A percentile compares a stretch with the other conserved stretches of the same genome.
These are phyloP conservation scores for Didymella arachidicola DNA, from an alignment of 2,329 filamentous ascomycete genomes.

Conservation along the genomic window DNA sequence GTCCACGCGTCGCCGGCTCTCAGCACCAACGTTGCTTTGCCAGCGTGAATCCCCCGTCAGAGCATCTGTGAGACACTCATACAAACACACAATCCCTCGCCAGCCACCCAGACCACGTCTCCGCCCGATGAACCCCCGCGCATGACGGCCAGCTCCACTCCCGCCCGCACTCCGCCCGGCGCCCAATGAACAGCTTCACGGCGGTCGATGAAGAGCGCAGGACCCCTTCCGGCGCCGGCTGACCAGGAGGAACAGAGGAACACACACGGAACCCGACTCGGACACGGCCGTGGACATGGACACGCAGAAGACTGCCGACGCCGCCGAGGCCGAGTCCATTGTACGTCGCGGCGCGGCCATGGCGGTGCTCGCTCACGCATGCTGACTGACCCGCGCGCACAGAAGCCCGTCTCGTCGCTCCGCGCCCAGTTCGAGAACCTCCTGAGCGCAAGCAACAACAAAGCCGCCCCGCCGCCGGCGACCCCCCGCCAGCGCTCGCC, in stretches of 20 bases:
- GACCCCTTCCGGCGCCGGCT: slow-evolving; percentile 45
- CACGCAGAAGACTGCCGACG: slow-evolving; percentile 55
- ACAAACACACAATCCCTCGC: background rate
- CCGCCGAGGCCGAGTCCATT: slow-evolving; percentile 77
- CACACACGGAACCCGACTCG: slow-evolving; percentile 38
- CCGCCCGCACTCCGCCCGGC: slow-evolving; percentile 28
- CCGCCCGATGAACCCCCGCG: slow-evolving; percentile 10
- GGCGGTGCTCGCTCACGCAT: slow-evolving; percentile 8
- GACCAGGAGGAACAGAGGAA: slow-evolving; percentile 36
- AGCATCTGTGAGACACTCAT: too few relatives aligned
- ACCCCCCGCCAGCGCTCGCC: slow-evolving; percentile 41
- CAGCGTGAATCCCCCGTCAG: background rate
- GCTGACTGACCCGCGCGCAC: slow-evolving; percentile 21
- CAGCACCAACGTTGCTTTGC: slow-evolving; percentile 6
- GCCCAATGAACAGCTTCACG: slow-evolving; percentile 43
- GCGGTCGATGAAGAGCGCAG: slow-evolving; percentile 46
- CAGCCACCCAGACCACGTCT: background rate
- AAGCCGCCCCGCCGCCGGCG: slow-evolving; percentile 31
- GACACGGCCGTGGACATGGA: slow-evolving; percentile 45
- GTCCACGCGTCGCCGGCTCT: slow-evolving; percentile 25
- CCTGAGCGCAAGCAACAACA: slow-evolving; percentile 52
- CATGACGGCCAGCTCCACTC: slow-evolving; percentile 28
- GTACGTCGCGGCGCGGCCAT: slow-evolving; percentile 56
- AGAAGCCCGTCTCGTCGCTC: slow-evolving; percentile 85
- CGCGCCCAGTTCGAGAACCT: slow-evolving; percentile 84